Evolutionary conservation across 768 basidiomycete genomes (phyloP).

Genomic region (Paxillus rubicundulus): DNA sequence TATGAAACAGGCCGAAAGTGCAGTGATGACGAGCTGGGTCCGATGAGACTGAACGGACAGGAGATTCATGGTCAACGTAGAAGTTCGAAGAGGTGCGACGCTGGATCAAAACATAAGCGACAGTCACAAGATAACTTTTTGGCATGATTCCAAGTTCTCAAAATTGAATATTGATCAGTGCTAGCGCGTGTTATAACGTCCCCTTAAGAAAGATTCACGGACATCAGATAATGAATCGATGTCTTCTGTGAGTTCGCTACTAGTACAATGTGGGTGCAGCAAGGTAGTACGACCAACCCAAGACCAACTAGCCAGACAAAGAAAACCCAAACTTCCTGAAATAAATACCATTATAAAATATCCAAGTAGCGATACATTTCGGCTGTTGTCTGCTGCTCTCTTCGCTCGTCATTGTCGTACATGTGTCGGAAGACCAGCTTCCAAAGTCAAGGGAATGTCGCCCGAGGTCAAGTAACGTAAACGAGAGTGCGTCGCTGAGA

Average conservation of each 20-base stretch:
- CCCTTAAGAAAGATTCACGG: no score
- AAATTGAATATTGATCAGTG: no score
- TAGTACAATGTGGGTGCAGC: neutral
- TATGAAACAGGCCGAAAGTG: constrained; percentile 58
- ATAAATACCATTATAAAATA: constrained; percentile 33
- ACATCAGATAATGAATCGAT: neutral
- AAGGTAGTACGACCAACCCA: neutral
- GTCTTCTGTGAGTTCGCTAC: no score
- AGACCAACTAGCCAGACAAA: neutral
- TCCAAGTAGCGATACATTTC: constrained; percentile 21
- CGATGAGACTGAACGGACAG: constrained; percentile 47
- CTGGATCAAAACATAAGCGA: no score
- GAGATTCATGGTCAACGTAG: constrained; percentile 18
- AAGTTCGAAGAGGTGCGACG: no score
- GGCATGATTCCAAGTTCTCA: neutral
- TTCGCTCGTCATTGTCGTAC: neutral
- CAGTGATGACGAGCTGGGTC: constrained; percentile 63
- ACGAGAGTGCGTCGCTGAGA: constrained; percentile 48
- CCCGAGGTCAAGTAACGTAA: constrained; percentile 34
- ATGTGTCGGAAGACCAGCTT: neutral
- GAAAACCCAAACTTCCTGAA: neutral
- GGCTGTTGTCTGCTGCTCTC: constrained; percentile 2
- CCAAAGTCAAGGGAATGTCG: neutral
- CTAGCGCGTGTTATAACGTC: no score
- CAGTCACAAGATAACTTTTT: no score